Evolutionary conservation across 2,329 filamentous ascomycete species (phyloP), one percentile per base, ranked within the genome.

Genomic region (Fusarium coffeatum): DNA sequence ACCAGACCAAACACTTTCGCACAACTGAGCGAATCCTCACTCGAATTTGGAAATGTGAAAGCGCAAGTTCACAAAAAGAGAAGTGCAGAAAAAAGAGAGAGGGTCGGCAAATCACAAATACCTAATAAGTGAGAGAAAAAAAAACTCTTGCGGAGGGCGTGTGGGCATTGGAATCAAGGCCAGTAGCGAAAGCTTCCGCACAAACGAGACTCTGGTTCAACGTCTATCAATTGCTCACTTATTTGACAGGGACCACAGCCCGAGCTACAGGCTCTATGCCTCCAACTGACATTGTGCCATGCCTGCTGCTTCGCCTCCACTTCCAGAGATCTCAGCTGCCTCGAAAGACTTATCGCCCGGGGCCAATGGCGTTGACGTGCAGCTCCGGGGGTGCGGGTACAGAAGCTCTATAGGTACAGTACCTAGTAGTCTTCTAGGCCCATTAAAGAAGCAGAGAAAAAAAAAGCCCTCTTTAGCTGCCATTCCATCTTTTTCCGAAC

Each of bases 271-370:
- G 30, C 61, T 70, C 67, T 55, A 69, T 65, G 48, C 55, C 48
- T 71, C 47, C 50, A 56, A 59, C 49, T 71, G 42, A 50, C 53
- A 69, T 51, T 57, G 45, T 57, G 45, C 51, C 59, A 66, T 66
- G 62, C 61, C 45, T 50, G 55, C n/a, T 43, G 30, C 64, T 65
- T 68, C 64, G 60, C 68, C 68, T 71, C 68, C 64, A 71, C 66
- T 69, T 50, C 54, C 61, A 42, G 66, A 62, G 72, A 73, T 74
- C 72, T 70, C 67, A 70, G 67, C 67, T 74, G 65, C 73, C 71
- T 75, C 70, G 72, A 75, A 75, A 64, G 73, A 75, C 72, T 72
- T 69, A 66, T 65, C 66, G 62, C 56, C 66, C 37, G 55, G 62
- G 56, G n/a, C 73, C 73, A 75, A 75, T 75, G 57, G 61, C 48